Base-by-base conservation (phyloP, 106 monocot genomes). In the Posidonia australis region DNA sequence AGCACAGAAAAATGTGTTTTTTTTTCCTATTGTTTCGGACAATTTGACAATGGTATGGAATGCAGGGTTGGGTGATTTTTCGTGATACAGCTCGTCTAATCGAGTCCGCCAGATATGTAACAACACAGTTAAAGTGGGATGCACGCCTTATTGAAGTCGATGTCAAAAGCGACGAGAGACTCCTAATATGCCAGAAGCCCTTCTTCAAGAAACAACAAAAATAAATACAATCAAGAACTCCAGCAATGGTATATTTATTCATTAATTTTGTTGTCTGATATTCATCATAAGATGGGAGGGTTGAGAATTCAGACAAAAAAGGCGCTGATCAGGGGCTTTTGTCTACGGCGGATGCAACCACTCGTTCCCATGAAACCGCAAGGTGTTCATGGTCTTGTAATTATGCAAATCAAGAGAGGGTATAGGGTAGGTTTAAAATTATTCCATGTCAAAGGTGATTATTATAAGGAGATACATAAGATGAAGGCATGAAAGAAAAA, bases 1-100 rank as follows among this genome's bases (percentile, higher is more conserved):
- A n/a, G n/a, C n/a, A n/a, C n/a, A n/a, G n/a, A n/a, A n/a, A n/a
- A n/a, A n/a, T n/a, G n/a, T n/a, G n/a, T n/a, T n/a, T n/a, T n/a
- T n/a, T n/a, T n/a, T n/a, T n/a, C n/a, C n/a, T n/a, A n/a, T n/a
- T 48, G 18, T n/a, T 48, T 48, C 17, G 11, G 48, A n/a, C 11
- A n/a, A 11, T 56, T 56, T 22, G 1, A 1, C 11, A 56, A 62
- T 7, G 7, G 7, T 36, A n/a, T n/a, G n/a, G n/a, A n/a, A 67
- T 81, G 69, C 79, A 93, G 93, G 93, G 93, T 16, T 93, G 93
- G 93, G 74, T 88, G 46, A 81, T 93, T 67, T 54, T 93, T 54
- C 82, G 75, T 14, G 93, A 93, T 67, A 51, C 66, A 10, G 66
- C 72, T 19, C 43, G 67, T 36, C 77, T 88, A 16, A 81, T 86